phyloP scores from a whole-genome alignment of 106 monocot genomes.

The Chionographis japonica region DNA sequence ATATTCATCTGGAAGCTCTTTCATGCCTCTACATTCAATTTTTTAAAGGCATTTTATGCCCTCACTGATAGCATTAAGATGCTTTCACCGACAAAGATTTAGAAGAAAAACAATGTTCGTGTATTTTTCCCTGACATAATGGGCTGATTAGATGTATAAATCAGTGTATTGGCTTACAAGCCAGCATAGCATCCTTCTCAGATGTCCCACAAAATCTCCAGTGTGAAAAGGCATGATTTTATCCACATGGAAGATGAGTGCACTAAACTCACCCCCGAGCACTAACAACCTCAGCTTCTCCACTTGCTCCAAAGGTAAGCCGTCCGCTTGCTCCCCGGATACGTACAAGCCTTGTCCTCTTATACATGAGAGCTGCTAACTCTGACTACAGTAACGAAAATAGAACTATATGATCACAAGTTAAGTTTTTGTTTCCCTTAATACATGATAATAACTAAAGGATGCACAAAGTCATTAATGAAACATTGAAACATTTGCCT shows the following conservation, averaged over 20 bases:
- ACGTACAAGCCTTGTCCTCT: slow-evolving; percentile 81
- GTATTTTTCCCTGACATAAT: too few species aligned
- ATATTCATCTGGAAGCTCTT: too few species aligned
- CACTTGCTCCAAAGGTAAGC: slow-evolving; percentile 80
- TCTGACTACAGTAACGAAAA: slow-evolving; percentile 54
- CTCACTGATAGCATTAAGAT: too few species aligned
- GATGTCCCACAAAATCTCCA: neutral
- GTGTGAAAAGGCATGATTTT: neutral
- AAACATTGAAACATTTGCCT: neutral
- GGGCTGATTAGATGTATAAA: too few species aligned
- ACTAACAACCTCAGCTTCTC: slow-evolving; percentile 98
- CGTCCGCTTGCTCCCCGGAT: slow-evolving; percentile 80
- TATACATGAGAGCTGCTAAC: slow-evolving; percentile 96
- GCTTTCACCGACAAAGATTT: too few species aligned
- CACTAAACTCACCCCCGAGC: slow-evolving; percentile 64
- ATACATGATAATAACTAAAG: neutral
- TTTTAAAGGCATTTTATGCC: too few species aligned
- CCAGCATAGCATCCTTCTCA: neutral
- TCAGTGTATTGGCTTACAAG: too few species aligned
- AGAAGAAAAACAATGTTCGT: too few species aligned
- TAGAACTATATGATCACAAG: neutral
- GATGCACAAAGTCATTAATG: neutral
- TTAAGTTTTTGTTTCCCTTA: neutral
- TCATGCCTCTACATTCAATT: too few species aligned
- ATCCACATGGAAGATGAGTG: neutral